Percentiles rank a stretch among this genome's conserved stretches.
These are phyloP conservation scores for Geosmithia flava DNA, from an alignment of 2,329 filamentous ascomycete genomes.

Conservation along the genomic window DNA sequence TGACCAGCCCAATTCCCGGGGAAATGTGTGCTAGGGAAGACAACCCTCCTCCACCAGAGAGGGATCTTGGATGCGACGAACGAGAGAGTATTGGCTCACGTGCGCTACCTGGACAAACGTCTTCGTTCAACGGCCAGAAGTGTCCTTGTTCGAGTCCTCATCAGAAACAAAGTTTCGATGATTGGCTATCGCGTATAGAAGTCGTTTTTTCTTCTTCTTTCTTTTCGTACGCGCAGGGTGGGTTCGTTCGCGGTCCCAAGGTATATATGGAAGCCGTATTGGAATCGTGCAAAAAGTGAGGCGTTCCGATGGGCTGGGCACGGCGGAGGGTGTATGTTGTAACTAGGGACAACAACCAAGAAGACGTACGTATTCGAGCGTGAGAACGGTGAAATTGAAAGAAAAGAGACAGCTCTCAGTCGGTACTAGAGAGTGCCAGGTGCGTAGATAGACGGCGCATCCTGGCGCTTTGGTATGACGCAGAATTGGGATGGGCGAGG, in stretches of 20 bases:
- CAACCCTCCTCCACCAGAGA: not conserved
- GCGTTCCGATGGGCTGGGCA: too few species aligned
- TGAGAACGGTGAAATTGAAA: too few species aligned
- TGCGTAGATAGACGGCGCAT: not conserved
- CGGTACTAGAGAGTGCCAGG: not conserved
- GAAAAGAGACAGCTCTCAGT: not conserved
- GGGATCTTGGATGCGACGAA: not conserved
- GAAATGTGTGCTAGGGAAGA: not conserved
- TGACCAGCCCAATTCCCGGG: too few species aligned
- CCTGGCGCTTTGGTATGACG: not conserved
- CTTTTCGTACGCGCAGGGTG: too few species aligned
- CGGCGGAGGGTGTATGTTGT: too few species aligned
- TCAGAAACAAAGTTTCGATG: not conserved
- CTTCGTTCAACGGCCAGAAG: not conserved
- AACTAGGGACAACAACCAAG: too few species aligned
- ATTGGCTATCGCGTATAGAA: not conserved
- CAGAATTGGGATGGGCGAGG: not conserved
- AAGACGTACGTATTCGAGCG: too few species aligned
- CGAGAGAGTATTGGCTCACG: too few species aligned
- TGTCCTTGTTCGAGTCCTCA: not conserved
- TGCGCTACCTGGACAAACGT: not conserved
- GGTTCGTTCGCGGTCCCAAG: too few species aligned
- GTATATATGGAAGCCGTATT: too few species aligned
- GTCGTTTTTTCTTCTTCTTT: too few species aligned
- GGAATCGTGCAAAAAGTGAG: too few species aligned